Conservation (phyloP, 2,329 filamentous ascomycete species). For the Paecilomyces variotii region DNA sequence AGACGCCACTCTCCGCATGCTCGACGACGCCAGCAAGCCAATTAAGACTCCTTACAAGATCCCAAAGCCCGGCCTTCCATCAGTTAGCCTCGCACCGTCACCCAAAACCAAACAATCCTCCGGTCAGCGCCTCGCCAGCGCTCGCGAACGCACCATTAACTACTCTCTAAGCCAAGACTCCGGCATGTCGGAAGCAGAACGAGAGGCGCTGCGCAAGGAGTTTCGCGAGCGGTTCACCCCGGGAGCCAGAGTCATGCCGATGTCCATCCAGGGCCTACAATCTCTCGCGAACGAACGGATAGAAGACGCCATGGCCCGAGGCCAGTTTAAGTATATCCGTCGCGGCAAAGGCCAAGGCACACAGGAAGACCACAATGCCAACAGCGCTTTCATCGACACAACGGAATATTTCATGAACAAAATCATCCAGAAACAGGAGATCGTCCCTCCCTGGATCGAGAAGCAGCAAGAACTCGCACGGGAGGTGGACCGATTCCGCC, state of each 20-base stretch:
- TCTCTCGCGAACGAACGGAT: slow-evolving; percentile 86
- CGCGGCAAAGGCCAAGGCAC: slow-evolving; percentile 63
- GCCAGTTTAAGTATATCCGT: slow-evolving; percentile 79
- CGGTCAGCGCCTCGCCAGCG: slow-evolving; percentile 48
- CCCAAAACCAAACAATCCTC: slow-evolving; percentile 36
- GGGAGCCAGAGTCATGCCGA: slow-evolving; percentile 63
- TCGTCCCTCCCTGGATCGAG: slow-evolving; percentile 96
- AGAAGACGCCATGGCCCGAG: slow-evolving; percentile 84
- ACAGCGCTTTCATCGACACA: slow-evolving; percentile 86
- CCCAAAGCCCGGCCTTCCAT: slow-evolving; percentile 27
- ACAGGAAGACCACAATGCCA: slow-evolving; percentile 70
- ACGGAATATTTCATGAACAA: slow-evolving; percentile 98
- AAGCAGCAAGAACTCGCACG: slow-evolving; percentile 86
- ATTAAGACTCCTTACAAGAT: slow-evolving; percentile 37
- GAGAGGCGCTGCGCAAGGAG: slow-evolving; percentile 61
- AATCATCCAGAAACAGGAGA: slow-evolving; percentile 92
- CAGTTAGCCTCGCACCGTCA: slow-evolving; percentile 39
- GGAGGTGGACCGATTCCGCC: slow-evolving; percentile 61
- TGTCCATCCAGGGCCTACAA: slow-evolving; percentile 67
- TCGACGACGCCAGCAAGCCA: slow-evolving; percentile 55
- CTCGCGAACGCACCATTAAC: slow-evolving; percentile 49
- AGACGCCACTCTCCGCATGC: slow-evolving; percentile 76
- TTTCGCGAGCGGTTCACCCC: slow-evolving; percentile 75
- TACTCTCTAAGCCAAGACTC: slow-evolving; percentile 48
- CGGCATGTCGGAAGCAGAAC: slow-evolving; percentile 61